A percentile compares a stretch with the other conserved stretches of the same genome.
Evolutionary conservation across 1,284 basidiomycete genomes (phyloP).

Genomic region (Anthracocystis panici-leucophaei): DNA sequence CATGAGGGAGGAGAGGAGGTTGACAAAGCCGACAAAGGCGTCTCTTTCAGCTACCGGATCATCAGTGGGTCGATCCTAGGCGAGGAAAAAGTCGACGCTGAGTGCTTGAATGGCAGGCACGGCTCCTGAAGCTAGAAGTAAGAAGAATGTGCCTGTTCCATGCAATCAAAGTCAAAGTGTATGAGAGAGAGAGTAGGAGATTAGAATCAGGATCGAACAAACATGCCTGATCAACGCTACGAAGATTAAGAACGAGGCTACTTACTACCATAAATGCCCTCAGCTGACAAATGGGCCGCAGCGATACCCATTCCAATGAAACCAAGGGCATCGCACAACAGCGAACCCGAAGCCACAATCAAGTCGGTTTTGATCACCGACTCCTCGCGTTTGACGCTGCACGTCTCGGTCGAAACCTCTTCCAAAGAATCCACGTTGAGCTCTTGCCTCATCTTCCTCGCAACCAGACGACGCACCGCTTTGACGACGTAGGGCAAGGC

Average conservation of each 20-base stretch:
- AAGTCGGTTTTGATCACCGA: conserved; percentile 36
- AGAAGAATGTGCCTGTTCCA: conserved; percentile 12
- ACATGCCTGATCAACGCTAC: too few species aligned
- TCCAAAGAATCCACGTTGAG: conserved; percentile 3
- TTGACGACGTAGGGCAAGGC: conserved; percentile 29
- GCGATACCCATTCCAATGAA: conserved; percentile 36
- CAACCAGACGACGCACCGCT: conserved; percentile 15
- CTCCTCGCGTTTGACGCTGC: conserved; percentile 26
- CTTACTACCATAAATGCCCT: conserved; percentile 37
- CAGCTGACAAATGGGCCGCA: conserved; percentile 13
- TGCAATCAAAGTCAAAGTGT: background rate
- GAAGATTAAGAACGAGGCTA: background rate
- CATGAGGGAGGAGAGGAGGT: conserved; percentile 19
- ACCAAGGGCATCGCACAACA: conserved; percentile 15
- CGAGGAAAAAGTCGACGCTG: conserved; percentile 40
- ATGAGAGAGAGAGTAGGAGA: background rate
- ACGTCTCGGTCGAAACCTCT: conserved; percentile 5
- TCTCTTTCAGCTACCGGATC: conserved; percentile 38
- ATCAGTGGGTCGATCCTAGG: conserved; percentile 28
- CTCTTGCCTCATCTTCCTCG: conserved; percentile 30
- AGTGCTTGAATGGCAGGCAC: conserved; percentile 34
- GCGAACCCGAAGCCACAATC: conserved; percentile 24
- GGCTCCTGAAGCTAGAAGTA: conserved; percentile 24
- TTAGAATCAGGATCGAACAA: too few species aligned
- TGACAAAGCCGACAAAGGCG: conserved; percentile 37